phyloP scores from a whole-genome alignment of 1,139 yeast genomes.

The Saccharomycopsis hybrid region DNA sequence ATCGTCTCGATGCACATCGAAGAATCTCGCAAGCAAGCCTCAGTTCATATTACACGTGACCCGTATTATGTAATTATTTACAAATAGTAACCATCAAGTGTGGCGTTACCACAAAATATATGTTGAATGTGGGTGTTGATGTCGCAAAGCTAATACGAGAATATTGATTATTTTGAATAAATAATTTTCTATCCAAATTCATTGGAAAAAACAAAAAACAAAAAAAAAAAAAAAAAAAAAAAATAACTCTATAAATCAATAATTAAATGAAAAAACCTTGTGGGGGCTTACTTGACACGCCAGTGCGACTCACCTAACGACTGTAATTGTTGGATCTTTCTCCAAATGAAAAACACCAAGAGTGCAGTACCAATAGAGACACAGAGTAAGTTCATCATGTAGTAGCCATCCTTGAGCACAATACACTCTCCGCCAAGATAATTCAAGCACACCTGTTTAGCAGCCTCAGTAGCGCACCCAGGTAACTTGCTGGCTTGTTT shows the following conservation, averaged over 20 bases:
- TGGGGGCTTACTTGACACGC: slow-evolving; percentile 41
- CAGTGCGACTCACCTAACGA: slow-evolving; percentile 59
- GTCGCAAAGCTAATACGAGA: too few relatives aligned
- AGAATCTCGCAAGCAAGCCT: too few relatives aligned
- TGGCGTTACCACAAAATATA: too few relatives aligned
- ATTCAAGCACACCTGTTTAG: slow-evolving; percentile 43
- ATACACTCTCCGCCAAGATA: slow-evolving; percentile 49
- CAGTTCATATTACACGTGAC: too few relatives aligned
- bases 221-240: too few relatives aligned
- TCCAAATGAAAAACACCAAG: slow-evolving; percentile 60
- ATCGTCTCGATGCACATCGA: too few relatives aligned
- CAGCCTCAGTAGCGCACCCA: slow-evolving; percentile 36
- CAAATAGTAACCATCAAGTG: too few relatives aligned
- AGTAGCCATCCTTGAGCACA: slow-evolving; percentile 73
- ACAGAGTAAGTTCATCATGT: slow-evolving; percentile 68
- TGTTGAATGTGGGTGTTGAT: too few relatives aligned
- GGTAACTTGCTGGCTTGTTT: slow-evolving; percentile 25
- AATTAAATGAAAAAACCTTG: too few relatives aligned
- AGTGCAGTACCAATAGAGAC: slow-evolving; percentile 59
- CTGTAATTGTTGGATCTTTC: slow-evolving; percentile 52
- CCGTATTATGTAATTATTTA: too few relatives aligned
- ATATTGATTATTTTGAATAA: neutral
- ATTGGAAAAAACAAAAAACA: neutral
- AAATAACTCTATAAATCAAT: too few relatives aligned
- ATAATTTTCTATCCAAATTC: neutral